These are phyloP conservation scores for Acrocalymma vagum DNA, from an alignment of 2,329 filamentous ascomycete species.

Conservation along the genomic window DNA sequence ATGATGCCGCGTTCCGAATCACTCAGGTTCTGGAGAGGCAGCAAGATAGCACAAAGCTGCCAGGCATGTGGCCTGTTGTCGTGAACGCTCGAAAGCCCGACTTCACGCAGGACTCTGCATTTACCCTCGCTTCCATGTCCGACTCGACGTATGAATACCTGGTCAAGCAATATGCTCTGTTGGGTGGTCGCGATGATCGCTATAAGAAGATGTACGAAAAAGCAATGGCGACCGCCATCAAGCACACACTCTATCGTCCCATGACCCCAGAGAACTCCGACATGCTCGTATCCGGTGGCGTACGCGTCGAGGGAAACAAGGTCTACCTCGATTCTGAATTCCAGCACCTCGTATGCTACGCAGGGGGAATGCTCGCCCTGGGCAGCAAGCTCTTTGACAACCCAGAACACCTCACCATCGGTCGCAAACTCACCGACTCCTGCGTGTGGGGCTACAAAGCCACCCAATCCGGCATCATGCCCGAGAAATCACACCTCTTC, in stretches of 20 bases:
- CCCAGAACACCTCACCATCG: constrained; percentile 63
- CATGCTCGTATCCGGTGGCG: constrained; percentile 56
- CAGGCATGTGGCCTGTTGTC: constrained; percentile 58
- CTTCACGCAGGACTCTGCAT: constrained; percentile 49
- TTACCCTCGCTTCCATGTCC: constrained; percentile 47
- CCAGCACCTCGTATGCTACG: constrained; percentile 67
- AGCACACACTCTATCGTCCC: constrained; percentile 58
- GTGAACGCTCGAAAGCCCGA: constrained; percentile 52
- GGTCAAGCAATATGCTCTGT: constrained; percentile 55
- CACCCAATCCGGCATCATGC: constrained; percentile 67
- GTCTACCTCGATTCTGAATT: constrained; percentile 58
- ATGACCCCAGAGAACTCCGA: constrained; percentile 57
- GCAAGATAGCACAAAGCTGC: constrained; percentile 53
- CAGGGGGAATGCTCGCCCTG: constrained; percentile 69
- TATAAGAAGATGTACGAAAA: constrained; percentile 67
- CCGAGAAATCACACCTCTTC: constrained; percentile 64
- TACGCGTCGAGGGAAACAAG: constrained; percentile 43
- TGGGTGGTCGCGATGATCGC: constrained; percentile 54
- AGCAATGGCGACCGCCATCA: constrained; percentile 51
- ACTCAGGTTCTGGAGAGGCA: constrained; percentile 51
- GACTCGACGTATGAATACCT: constrained; percentile 52
- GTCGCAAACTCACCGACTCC: constrained; percentile 65
- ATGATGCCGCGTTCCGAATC: constrained; percentile 55
- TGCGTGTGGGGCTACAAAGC: constrained; percentile 71
- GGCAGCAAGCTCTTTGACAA: constrained; percentile 66